Evolutionary conservation across 179 eudicot genomes (phyloP), one percentile per base, ranked within the genome.

Genomic region (Carnegiea gigantea): DNA sequence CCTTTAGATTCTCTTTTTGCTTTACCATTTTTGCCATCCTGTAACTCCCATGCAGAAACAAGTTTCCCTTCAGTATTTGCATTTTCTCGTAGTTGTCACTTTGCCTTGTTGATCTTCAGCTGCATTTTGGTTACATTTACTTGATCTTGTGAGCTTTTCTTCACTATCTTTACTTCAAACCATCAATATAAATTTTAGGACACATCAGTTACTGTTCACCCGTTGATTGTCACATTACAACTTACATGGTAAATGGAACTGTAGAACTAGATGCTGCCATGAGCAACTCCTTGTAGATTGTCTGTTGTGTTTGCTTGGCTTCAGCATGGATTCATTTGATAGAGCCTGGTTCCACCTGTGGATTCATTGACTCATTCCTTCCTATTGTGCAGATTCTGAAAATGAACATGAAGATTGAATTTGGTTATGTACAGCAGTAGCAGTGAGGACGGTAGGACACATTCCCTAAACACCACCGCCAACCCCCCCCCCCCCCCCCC

Each of bases 401-500:
- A 87, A 85, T 75, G 91, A 88, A 78, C 98, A 95, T 83, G 97
- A 93, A 93, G 98, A 95, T 86, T 95, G 90, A 93, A 81, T 81
- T 59, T 59, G 38, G 67, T 59, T 24, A 71, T 26, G 15, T 54
- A 59, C 77, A n/a, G 67, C 13, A 54, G 74, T 43, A 68, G 71
- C 74, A 62, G 71, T 21, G 49, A 64, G 54, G 83, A 77, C 72
- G 79, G n/a, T 30, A 70, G 74, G 74, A 3, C 14, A 17, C 44
- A 7, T 18, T 6, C 62, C 57, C 4, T 51, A 12, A 51, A 51
- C 17, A 20, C 0, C 62, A 2, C 6, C 51, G 13, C 51, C 13
- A 0, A 1, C 51, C 51, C 7, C 51, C 51, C 14, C 51, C 14
- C 12, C 14, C 12, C 36, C 36, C 30, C 30, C 30, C 30, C 30